Evolutionary conservation across 345 rosid species (phyloP).

Genomic region (Heritiera littoralis): DNA sequence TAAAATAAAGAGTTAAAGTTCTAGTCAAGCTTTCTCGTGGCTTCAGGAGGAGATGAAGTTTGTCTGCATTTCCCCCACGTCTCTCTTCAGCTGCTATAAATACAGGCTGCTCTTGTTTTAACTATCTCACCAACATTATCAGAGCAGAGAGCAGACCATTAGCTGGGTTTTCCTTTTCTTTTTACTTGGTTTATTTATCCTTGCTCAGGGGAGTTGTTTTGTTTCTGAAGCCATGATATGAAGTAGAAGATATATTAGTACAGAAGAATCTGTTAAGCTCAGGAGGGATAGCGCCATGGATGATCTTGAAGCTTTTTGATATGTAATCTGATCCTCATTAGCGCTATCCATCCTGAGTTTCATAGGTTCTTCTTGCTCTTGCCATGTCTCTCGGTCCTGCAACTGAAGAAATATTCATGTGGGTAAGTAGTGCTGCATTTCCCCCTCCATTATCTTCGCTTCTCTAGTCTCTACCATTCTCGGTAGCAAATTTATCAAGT

Average conservation of each 20-base stretch:
- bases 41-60: constrained; percentile 8
- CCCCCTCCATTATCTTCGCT: not conserved
- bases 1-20: not conserved
- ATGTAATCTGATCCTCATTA: not conserved
- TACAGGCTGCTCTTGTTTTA: constrained; percentile 12
- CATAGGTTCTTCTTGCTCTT: constrained; percentile 29
- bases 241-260: constrained; percentile 9
- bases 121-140: constrained; percentile 1
- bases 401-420: constrained; percentile 5
- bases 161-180: not conserved
- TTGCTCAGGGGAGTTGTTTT: not conserved
- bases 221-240: not conserved
- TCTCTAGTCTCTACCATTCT: constrained; percentile 2
- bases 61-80: constrained; percentile 18
- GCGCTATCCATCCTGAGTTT: constrained; percentile 31
- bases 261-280: constrained; percentile 48
- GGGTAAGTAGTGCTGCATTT: not conserved
- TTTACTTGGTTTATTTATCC: constrained; percentile 2
- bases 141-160: not conserved
- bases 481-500: not conserved
- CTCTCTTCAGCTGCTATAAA: constrained; percentile 22
- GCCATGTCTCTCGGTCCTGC: not conserved
- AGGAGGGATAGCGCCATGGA: constrained; percentile 56
- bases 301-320: not conserved
- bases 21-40: constrained; percentile 16